Percentiles rank a stretch among this genome's conserved stretches.
Conservation (phyloP, 148 eudicot species). For the Camellia japonica region DNA sequence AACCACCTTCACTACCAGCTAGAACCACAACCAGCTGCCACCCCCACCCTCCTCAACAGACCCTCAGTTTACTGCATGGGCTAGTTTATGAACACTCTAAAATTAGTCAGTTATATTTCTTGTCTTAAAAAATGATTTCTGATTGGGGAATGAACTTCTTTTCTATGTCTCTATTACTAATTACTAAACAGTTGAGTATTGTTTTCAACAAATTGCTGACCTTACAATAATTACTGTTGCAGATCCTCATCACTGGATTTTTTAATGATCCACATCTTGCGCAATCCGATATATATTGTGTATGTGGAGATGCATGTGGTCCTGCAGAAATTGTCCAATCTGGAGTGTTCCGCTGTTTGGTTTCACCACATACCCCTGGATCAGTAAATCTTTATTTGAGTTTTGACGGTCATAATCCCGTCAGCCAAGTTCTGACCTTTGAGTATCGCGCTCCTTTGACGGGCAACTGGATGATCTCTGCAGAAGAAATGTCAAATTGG, state of each 20-base stretch:
- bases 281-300: conserved; percentile 49
- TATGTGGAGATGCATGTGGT: conserved; percentile 67
- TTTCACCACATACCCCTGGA: conserved; percentile 69
- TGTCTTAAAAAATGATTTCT: not conserved
- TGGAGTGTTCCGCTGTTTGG: conserved; percentile 77
- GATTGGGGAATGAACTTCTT: not conserved
- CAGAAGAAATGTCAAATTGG: conserved; percentile 45
- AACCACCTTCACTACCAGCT: no score
- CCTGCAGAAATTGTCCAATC: conserved; percentile 65
- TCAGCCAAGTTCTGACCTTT: conserved; percentile 69
- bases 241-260: conserved; percentile 81
- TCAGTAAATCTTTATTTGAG: conserved; percentile 66
- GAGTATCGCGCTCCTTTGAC: conserved; percentile 56
- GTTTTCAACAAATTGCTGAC: conserved; percentile 1
- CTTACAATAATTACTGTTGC: conserved; percentile 28
- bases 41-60: no score
- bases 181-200: not conserved
- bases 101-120: not conserved
- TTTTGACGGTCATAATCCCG: conserved; percentile 65
- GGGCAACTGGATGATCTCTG: conserved; percentile 15
- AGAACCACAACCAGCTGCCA: no score
- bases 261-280: conserved; percentile 51
- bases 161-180: not conserved
- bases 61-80: not conserved
- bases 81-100: no score